These are phyloP conservation scores for Schizochytrium sp. DNA, from an alignment of 108 stramenopile species.

Conservation along the genomic window DNA sequence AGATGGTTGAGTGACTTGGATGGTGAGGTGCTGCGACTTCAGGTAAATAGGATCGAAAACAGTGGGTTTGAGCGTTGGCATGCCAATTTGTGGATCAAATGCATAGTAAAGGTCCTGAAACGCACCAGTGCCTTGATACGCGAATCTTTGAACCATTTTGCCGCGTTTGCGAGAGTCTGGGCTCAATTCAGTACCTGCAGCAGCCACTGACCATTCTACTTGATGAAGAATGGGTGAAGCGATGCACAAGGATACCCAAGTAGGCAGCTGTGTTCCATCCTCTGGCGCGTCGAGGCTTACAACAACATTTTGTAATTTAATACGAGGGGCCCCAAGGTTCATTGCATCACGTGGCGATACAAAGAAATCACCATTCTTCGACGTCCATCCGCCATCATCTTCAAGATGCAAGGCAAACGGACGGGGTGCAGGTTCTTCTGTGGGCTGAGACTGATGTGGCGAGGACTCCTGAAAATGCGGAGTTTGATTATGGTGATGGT, in stretches of 20 bases:
- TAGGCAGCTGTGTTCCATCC: slow-evolving; percentile 16
- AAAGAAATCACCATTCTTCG: slow-evolving; percentile 22
- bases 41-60: slow-evolving; percentile 18
- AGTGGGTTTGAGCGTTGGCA: background rate
- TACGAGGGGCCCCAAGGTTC: background rate
- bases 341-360: background rate
- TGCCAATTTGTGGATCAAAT: slow-evolving; percentile 11
- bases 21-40: background rate
- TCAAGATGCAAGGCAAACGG: slow-evolving; percentile 7
- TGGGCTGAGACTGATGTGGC: too few relatives aligned
- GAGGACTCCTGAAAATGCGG: too few relatives aligned
- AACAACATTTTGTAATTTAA: slow-evolving; percentile 8
- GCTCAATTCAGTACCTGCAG: background rate
- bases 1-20: background rate
- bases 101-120: slow-evolving; percentile 41
- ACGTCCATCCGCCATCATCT: slow-evolving; percentile 35
- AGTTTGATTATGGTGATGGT: too few relatives aligned
- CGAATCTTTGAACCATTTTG: background rate
- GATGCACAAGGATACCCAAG: background rate
- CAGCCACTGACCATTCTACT: background rate
- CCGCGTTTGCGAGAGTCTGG: background rate
- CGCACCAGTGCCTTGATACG: slow-evolving; percentile 24
- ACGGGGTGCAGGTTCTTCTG: background rate
- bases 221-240: slow-evolving; percentile 32
- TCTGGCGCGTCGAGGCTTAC: slow-evolving; percentile 4